A percentile compares a stretch with the other conserved stretches of the same genome.
These are phyloP conservation scores for Tephrocybe sp. DNA, from an alignment of 768 basidiomycete genomes.

Conservation along the genomic window DNA sequence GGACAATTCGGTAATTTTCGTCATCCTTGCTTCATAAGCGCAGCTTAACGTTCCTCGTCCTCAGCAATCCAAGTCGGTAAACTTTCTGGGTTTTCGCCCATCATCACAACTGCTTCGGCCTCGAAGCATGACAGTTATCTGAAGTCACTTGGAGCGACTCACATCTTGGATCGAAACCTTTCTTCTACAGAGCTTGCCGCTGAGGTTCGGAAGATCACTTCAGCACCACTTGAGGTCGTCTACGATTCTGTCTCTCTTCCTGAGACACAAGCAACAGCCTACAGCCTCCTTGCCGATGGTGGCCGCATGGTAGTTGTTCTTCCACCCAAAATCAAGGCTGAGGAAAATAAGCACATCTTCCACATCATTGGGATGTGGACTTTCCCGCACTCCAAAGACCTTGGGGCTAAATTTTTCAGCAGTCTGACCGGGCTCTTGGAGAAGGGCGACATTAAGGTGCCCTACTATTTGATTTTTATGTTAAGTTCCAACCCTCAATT, in stretches of 20 bases:
- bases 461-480: neutral
- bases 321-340: slow-evolving; percentile 19
- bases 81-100: slow-evolving; percentile 35
- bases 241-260: slow-evolving; percentile 31
- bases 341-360: slow-evolving; percentile 12
- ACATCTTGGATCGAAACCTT: slow-evolving; percentile 27
- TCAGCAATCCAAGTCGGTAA: slow-evolving; percentile 23
- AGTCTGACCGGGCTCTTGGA: slow-evolving; percentile 15
- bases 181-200: neutral
- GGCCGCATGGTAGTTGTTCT: slow-evolving; percentile 29
- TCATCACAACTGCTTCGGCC: slow-evolving; percentile 22
- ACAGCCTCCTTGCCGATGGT: slow-evolving; percentile 33
- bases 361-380: slow-evolving; percentile 6
- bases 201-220: slow-evolving; percentile 19
- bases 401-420: slow-evolving; percentile 14
- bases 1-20: slow-evolving; percentile 38
- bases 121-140: slow-evolving; percentile 2
- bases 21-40: neutral
- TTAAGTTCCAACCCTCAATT: no score
- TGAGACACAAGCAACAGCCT: slow-evolving; percentile 38
- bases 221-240: slow-evolving; percentile 17
- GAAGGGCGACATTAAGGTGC: slow-evolving; percentile 7
- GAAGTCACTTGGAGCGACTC: slow-evolving; percentile 7
- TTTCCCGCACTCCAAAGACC: slow-evolving; percentile 6
- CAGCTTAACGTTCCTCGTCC: neutral